A percentile compares a stretch with the other conserved stretches of the same genome.
Evolutionary conservation across 495 filamentous ascomycete species (phyloP).

Genomic region (Glarea lozoyensis): DNA sequence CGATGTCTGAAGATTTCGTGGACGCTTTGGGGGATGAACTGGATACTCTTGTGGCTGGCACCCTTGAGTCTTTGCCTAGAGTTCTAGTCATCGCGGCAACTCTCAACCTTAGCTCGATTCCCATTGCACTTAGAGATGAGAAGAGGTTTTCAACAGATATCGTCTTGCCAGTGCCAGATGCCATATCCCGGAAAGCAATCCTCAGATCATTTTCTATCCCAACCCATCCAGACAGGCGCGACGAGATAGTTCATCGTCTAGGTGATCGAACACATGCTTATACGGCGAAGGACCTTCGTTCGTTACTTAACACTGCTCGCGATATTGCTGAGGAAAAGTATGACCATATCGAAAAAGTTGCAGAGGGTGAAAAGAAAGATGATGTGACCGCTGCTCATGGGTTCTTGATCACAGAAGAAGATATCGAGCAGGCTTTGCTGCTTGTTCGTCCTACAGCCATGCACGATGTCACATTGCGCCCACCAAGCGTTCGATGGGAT

Average conservation of each 20-base stretch:
- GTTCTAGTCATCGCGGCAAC: conserved; percentile 62
- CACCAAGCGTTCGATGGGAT: conserved; percentile 76
- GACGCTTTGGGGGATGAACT: conserved; percentile 43
- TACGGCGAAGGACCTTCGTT: conserved; percentile 37
- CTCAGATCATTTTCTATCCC: conserved; percentile 42
- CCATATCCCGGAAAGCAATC: conserved; percentile 62
- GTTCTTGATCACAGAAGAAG: conserved; percentile 27
- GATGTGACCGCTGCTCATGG: too few relatives aligned
- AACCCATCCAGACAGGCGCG: conserved; percentile 25
- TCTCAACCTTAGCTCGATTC: conserved; percentile 64
- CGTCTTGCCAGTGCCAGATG: conserved; percentile 72
- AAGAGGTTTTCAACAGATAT: conserved; percentile 63
- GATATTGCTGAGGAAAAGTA: conserved; percentile 22
- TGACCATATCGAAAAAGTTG: too few relatives aligned
- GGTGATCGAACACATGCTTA: conserved; percentile 46
- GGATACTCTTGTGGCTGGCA: conserved; percentile 31
- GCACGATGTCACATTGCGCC: conserved; percentile 81
- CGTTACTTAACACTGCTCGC: conserved; percentile 32
- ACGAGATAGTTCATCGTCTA: conserved; percentile 31
- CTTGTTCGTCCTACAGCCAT: conserved; percentile 70
- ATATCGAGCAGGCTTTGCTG: conserved; percentile 34
- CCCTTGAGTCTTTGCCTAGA: conserved; percentile 23
- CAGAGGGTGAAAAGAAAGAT: conserved; percentile 15
- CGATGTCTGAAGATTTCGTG: conserved; percentile 36
- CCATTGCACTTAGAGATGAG: conserved; percentile 57